phyloP scores from a whole-genome alignment of 768 basidiomycete genomes.

The Tulasnella sp. region DNA sequence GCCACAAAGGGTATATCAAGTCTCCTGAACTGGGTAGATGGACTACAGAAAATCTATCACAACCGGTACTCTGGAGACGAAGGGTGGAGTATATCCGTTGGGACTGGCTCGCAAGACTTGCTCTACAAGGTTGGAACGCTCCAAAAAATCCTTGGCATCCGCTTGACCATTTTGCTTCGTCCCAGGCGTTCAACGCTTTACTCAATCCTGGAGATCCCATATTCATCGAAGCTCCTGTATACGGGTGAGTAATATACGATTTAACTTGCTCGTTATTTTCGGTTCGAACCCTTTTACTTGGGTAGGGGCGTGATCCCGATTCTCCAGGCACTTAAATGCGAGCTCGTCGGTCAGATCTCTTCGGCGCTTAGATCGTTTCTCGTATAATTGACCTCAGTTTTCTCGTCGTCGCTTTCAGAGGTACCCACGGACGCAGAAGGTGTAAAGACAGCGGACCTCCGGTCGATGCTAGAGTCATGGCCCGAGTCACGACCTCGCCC shows the following conservation, averaged over 20 bases:
- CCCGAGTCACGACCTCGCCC: constrained; percentile 61
- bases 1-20: constrained; percentile 59
- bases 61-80: constrained; percentile 45
- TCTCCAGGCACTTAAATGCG: constrained; percentile 48
- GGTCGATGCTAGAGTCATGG: constrained; percentile 65
- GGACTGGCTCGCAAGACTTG: constrained; percentile 81
- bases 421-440: constrained; percentile 70
- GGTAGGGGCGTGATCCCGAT: constrained; percentile 59
- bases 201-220: constrained; percentile 73
- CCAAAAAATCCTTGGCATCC: background rate
- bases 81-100: constrained; percentile 71
- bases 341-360: constrained; percentile 46
- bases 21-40: constrained; percentile 60
- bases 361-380: background rate
- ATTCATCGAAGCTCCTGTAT: constrained; percentile 75
- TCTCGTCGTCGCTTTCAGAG: constrained; percentile 40
- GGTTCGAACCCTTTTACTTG: background rate
- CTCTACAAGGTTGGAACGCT: constrained; percentile 56
- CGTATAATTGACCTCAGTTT: background rate
- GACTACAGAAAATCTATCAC: constrained; percentile 65
- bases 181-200: constrained; percentile 60
- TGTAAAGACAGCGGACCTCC: constrained; percentile 51
- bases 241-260: constrained; percentile 31
- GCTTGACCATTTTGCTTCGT: background rate
- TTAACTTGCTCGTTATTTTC: background rate